Conservation (phyloP, 2,329 filamentous ascomycete genomes). For the Scedosporium boydii region DNA sequence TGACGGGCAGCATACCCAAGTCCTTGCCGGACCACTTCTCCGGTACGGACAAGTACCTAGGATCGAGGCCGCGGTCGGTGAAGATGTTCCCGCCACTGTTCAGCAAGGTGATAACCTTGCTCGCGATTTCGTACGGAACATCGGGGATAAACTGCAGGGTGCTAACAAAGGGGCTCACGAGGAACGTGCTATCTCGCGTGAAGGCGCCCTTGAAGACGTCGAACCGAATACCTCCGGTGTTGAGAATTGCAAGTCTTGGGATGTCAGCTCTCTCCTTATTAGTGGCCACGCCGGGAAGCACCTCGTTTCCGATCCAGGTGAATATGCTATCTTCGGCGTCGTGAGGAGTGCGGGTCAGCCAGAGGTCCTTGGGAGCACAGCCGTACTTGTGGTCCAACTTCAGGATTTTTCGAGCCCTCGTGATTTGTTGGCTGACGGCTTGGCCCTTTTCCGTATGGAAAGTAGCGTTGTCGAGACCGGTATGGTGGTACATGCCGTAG, state of each 20-base stretch:
- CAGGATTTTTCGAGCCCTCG: conserved; percentile 58
- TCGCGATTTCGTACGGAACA: conserved; percentile 69
- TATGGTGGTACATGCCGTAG: conserved; percentile 74
- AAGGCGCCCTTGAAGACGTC: conserved; percentile 91
- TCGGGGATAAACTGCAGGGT: conserved; percentile 67
- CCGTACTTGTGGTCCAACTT: conserved; percentile 66
- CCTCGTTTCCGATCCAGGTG: conserved; percentile 64
- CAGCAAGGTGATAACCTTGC: conserved; percentile 52
- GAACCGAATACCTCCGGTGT: conserved; percentile 88
- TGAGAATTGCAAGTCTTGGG: conserved; percentile 65
- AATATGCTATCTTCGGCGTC: conserved; percentile 68
- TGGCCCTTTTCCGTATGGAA: conserved; percentile 70
- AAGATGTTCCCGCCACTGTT: conserved; percentile 46
- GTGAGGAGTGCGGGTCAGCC: conserved; percentile 73
- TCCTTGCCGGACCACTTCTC: conserved; percentile 27
- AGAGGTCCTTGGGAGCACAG: conserved; percentile 73
- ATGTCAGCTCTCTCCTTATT: conserved; percentile 48
- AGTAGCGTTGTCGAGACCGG: conserved; percentile 56
- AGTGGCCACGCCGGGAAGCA: conserved; percentile 59
- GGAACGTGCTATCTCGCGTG: conserved; percentile 76
- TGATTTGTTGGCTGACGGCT: conserved; percentile 62
- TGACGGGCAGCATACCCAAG: background rate
- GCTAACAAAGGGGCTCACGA: conserved; percentile 81
- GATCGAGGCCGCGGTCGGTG: conserved; percentile 23
- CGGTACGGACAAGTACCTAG: conserved; percentile 39